Evolutionary conservation across 2,329 filamentous ascomycete genomes (phyloP), one percentile per base, ranked within the genome.

Genomic region (Phialophora verrucosa): DNA sequence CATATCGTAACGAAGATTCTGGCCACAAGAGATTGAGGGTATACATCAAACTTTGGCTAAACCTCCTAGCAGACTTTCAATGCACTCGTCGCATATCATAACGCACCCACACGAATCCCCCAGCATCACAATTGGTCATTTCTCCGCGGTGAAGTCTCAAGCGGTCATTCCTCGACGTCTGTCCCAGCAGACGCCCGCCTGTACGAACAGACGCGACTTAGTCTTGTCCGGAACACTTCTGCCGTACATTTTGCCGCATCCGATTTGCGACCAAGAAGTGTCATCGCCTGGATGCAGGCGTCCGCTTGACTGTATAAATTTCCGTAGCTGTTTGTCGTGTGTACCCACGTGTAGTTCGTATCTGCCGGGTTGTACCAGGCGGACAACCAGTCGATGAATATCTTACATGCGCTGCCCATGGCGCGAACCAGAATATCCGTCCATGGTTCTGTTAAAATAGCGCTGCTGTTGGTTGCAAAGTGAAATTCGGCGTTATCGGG

Each of bases 391-490:
- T 62, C 47, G 54, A 70, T 66, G 49, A 68, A 70, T 31, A 70
- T 47, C 25, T 63, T 58, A 25, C 65, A 70, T 10, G 65, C 65
- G 27, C 59, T 65, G 20, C 65, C 65, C 68, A 70, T 64, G 49
- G 68, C 62, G 14, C 68, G 69, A 25, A 70, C 69, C 5, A 68
- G 58, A 20, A 87, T 81, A 47, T 83, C 81, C 1, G 85, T 86
- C 85, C 85, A 88, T 2, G 86, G 86, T 69, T 88, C 85, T 0
- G 84, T 86, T 63, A 88, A 72, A n/a, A 88, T 77, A 1, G 85
- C 82, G 2, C 83, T 84, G 65, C 85, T 80, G 50, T 81, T 83
- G 27, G 86, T 78, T 0, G 84, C 84, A 63, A 83, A 82, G 71
- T 68, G 85, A 62, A 85, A 83, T 25, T 82, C 80, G 25, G 75